A percentile compares a stretch with the other conserved stretches of the same genome.
These are phyloP conservation scores for Helotiales sp. DNA, from an alignment of 2,329 filamentous ascomycete genomes.

Conservation along the genomic window DNA sequence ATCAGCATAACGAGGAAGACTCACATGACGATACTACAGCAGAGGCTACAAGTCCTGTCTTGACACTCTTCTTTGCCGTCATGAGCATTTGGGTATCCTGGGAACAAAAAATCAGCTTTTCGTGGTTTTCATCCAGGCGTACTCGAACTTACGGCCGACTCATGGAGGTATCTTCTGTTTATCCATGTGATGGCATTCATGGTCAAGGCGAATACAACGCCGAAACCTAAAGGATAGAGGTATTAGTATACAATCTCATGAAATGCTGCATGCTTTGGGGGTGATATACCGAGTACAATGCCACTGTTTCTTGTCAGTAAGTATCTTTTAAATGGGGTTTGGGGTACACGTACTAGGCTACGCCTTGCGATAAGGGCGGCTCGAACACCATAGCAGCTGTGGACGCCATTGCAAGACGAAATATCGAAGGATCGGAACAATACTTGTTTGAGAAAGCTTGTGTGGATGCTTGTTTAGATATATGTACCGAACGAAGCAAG, in stretches of 20 bases:
- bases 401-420: not conserved
- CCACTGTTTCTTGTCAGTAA: not conserved
- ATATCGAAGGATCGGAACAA: not conserved
- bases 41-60: not conserved
- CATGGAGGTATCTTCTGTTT: not conserved
- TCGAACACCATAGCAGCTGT: not conserved
- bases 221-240: not conserved
- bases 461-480: not conserved
- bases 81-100: conserved; percentile 1
- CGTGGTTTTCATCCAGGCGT: not conserved
- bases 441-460: not conserved
- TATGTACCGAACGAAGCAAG: not conserved
- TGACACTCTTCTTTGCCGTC: conserved; percentile 1
- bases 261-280: too few species aligned
- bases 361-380: conserved; percentile 1
- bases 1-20: not conserved
- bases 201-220: not conserved
- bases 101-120: not conserved
- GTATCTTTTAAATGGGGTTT: not conserved
- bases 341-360: not conserved
- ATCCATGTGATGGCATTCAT: conserved; percentile 2
- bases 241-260: not conserved
- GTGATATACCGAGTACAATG: not conserved
- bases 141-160: not conserved
- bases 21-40: not conserved